Percentiles rank a stretch among this genome's conserved stretches.
phyloP scores from a whole-genome alignment of 208 protist genomes.

The Leishmania gerbilli region DNA sequence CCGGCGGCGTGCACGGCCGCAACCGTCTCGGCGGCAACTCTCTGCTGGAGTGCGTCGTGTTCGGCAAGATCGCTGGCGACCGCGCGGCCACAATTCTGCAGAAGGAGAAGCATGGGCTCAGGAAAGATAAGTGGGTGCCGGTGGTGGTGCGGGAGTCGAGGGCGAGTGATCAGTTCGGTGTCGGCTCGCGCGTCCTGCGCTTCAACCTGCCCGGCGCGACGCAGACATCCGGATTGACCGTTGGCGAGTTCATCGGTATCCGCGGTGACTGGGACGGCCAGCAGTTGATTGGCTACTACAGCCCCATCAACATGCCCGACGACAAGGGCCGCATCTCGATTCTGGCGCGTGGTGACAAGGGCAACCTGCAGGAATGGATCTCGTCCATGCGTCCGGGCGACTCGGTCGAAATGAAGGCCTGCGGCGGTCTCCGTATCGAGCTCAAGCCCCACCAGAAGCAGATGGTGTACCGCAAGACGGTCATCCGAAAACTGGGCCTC shows the following conservation, averaged over 20 bases:
- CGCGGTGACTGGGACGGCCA: constrained; percentile 53
- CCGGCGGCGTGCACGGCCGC: constrained; percentile 95
- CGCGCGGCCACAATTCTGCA: constrained; percentile 68
- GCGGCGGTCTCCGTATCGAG: constrained; percentile 55
- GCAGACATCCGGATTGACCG: constrained; percentile 63
- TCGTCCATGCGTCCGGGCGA: constrained; percentile 67
- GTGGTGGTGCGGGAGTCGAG: constrained; percentile 54
- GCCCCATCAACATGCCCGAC: constrained; percentile 75
- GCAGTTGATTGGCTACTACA: constrained; percentile 68
- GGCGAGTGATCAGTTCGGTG: constrained; percentile 41
- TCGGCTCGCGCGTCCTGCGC: constrained; percentile 59
- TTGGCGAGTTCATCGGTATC: constrained; percentile 79
- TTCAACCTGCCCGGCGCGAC: constrained; percentile 74
- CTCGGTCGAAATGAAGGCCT: constrained; percentile 78
- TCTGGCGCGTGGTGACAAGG: constrained; percentile 60
- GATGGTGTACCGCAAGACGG: constrained; percentile 33
- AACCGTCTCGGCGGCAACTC: constrained; percentile 98
- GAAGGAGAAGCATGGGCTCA: constrained; percentile 51
- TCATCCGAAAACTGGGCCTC: constrained; percentile 54
- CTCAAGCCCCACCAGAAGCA: constrained; percentile 47
- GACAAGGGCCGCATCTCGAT: constrained; percentile 63
- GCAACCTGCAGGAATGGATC: constrained; percentile 59
- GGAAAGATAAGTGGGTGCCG: constrained; percentile 40
- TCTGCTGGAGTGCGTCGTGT: constrained; percentile 88
- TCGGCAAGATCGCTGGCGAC: constrained; percentile 75